These are phyloP conservation scores for Naganishia cerealis DNA, from an alignment of 1,284 basidiomycete species.

Conservation along the genomic window DNA sequence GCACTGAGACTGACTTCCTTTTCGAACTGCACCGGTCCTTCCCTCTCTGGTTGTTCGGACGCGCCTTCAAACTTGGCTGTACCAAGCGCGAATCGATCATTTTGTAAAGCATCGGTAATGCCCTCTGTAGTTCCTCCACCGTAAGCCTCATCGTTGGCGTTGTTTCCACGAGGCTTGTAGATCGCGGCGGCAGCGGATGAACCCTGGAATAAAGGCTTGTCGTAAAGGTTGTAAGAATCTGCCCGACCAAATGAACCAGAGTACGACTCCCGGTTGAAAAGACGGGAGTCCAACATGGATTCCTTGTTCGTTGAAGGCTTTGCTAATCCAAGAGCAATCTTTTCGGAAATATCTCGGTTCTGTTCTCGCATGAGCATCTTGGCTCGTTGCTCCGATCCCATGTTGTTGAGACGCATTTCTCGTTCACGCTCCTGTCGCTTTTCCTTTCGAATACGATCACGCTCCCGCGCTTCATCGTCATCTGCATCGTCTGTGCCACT, in stretches of 20 bases:
- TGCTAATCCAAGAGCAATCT: slow-evolving; percentile 93
- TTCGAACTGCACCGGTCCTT: slow-evolving; percentile 98
- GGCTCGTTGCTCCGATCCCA: slow-evolving; percentile 94
- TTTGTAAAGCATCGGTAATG: slow-evolving; percentile 80
- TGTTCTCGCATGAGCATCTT: slow-evolving; percentile 90
- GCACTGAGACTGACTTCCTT: slow-evolving; percentile 70
- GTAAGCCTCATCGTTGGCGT: slow-evolving; percentile 81
- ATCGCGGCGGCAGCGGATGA: slow-evolving; percentile 94
- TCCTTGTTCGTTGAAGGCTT: slow-evolving; percentile 95
- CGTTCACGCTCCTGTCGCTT: slow-evolving; percentile 91
- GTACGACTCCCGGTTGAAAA: slow-evolving; percentile 94
- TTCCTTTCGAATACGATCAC: slow-evolving; percentile 87
- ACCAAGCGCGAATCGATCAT: slow-evolving; percentile 93
- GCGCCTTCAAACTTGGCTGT: slow-evolving; percentile 74
- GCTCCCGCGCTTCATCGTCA: slow-evolving; percentile 77
- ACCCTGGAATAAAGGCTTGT: slow-evolving; percentile 92
- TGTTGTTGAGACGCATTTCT: slow-evolving; percentile 98
- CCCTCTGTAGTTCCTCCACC: slow-evolving; percentile 94
- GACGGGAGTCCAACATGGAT: slow-evolving; percentile 90
- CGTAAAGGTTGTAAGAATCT: slow-evolving; percentile 90
- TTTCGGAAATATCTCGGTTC: slow-evolving; percentile 98
- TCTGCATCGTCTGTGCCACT: slow-evolving; percentile 61
- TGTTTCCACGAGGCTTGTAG: slow-evolving; percentile 81
- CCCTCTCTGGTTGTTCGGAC: slow-evolving; percentile 72
- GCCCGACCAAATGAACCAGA: slow-evolving; percentile 81